A percentile compares a stretch with the other conserved stretches of the same genome.
These are phyloP conservation scores for Drechmeria coniospora DNA, from an alignment of 2,329 filamentous ascomycete genomes.

Conservation along the genomic window DNA sequence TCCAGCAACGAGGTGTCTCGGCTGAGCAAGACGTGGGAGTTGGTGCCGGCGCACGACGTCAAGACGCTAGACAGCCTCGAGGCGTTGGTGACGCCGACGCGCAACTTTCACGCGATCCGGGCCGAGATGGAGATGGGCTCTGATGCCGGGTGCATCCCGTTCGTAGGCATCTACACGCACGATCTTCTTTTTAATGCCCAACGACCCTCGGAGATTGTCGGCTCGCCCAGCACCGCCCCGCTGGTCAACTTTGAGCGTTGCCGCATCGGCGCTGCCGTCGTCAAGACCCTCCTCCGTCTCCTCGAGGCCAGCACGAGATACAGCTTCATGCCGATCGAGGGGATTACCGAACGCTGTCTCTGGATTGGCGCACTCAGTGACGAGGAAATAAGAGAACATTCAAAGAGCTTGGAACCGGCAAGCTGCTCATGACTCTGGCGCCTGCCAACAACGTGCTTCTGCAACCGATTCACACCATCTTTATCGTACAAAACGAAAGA, in stretches of 20 bases:
- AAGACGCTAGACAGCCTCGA: slow-evolving; percentile 55
- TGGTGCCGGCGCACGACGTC: slow-evolving; percentile 50
- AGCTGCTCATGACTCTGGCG: too few relatives aligned
- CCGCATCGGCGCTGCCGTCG: slow-evolving; percentile 57
- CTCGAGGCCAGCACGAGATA: slow-evolving; percentile 67
- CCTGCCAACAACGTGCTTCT: too few relatives aligned
- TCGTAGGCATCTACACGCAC: slow-evolving; percentile 72
- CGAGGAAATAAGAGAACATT: slow-evolving; percentile 50
- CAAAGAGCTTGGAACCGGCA: slow-evolving; percentile 29
- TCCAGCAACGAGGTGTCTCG: slow-evolving; percentile 58
- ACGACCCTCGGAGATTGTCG: slow-evolving; percentile 58
- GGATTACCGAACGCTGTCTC: slow-evolving; percentile 65
- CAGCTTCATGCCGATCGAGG: slow-evolving; percentile 57
- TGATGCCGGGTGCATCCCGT: slow-evolving; percentile 65
- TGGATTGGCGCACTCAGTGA: slow-evolving; percentile 69
- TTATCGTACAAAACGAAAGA: too few relatives aligned
- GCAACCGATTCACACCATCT: too few relatives aligned
- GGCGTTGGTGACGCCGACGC: slow-evolving; percentile 55
- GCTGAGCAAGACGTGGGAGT: slow-evolving; percentile 53
- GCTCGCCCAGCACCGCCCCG: slow-evolving; percentile 48
- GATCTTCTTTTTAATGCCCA: slow-evolving; percentile 72
- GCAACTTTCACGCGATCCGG: slow-evolving; percentile 63
- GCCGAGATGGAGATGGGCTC: slow-evolving; percentile 61
- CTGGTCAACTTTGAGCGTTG: slow-evolving; percentile 75
- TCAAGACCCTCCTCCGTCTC: slow-evolving; percentile 66